Conservation (phyloP, 2,329 filamentous ascomycete genomes). For the Aotearoamyces nothofagi region DNA sequence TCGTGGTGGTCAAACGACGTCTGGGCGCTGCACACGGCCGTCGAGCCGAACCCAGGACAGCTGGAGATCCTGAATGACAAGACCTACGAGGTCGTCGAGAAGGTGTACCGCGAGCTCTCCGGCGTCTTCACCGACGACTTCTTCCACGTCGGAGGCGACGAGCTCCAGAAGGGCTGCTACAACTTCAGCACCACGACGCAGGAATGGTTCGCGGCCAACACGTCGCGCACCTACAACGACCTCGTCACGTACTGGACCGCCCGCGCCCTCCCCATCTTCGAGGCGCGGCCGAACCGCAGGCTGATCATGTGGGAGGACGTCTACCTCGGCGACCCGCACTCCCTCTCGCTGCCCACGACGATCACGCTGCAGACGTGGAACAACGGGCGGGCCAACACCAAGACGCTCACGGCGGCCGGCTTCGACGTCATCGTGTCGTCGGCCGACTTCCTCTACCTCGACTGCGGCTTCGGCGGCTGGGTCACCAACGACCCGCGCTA, state of each 20-base stretch:
- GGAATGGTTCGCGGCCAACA: conserved; percentile 54
- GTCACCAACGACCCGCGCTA: conserved; percentile 43
- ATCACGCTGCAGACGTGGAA: conserved; percentile 69
- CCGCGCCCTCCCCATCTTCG: conserved; percentile 42
- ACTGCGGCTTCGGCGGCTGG: conserved; percentile 68
- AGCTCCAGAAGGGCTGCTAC: conserved; percentile 43
- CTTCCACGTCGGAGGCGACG: conserved; percentile 78
- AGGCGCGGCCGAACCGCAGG: conserved; percentile 41
- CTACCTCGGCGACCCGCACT: conserved; percentile 42
- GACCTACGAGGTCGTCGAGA: conserved; percentile 41
- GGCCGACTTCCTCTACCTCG: conserved; percentile 68
- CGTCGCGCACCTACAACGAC: conserved; percentile 49
- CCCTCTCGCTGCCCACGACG: conserved; percentile 41
- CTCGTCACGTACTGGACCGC: conserved; percentile 58
- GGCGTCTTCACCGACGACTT: conserved; percentile 56
- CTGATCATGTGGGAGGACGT: conserved; percentile 78
- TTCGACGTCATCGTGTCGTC: conserved; percentile 59
- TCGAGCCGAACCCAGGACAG: conserved; percentile 37
- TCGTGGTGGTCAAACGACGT: conserved; percentile 46
- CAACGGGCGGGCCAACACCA: conserved; percentile 41
- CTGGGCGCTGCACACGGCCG: conserved; percentile 48
- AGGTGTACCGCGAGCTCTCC: conserved; percentile 51
- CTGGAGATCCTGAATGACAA: conserved; percentile 58
- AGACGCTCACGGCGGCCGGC: conserved; percentile 42
- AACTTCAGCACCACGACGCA: conserved; percentile 35